phyloP scores from a whole-genome alignment of 1,139 yeast genomes.

The Yamadazyma conglobata region DNA sequence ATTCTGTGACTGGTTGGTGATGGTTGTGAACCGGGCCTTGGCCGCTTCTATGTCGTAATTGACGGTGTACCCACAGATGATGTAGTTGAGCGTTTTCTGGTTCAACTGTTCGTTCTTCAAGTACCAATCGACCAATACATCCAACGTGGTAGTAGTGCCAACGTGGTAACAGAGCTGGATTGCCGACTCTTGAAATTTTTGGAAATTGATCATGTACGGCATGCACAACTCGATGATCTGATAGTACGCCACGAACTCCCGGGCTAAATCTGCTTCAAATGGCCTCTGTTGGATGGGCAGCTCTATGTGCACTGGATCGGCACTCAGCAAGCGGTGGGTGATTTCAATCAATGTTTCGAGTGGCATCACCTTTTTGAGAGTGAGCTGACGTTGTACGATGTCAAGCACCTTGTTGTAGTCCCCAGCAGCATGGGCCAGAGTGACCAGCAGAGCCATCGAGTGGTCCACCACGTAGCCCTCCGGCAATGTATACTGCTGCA shows the following conservation, averaged over 20 bases:
- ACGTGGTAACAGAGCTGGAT: slow-evolving; percentile 11
- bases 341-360: too few relatives aligned
- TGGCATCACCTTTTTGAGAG: too few relatives aligned
- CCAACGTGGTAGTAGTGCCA: slow-evolving; percentile 8
- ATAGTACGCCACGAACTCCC: slow-evolving; percentile 1
- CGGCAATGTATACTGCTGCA: too few relatives aligned
- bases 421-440: too few relatives aligned
- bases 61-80: slow-evolving; percentile 27
- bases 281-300: slow-evolving; percentile 1
- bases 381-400: too few relatives aligned
- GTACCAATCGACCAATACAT: slow-evolving; percentile 7
- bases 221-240: slow-evolving; percentile 6
- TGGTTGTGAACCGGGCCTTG: slow-evolving; percentile 19
- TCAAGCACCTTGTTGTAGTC: too few relatives aligned
- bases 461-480: too few relatives aligned
- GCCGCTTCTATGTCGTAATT: slow-evolving; percentile 34
- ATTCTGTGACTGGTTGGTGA: slow-evolving; percentile 13
- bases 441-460: too few relatives aligned
- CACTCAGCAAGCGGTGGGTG: too few relatives aligned
- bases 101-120: slow-evolving; percentile 14
- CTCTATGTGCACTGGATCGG: slow-evolving; percentile 3
- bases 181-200: slow-evolving; percentile 10
- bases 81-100: slow-evolving; percentile 24
- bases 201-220: slow-evolving; percentile 4
- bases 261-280: background rate